Base-by-base conservation (phyloP, 352 stramenopile genomes). In the Phytophthora pseudosyringae region DNA sequence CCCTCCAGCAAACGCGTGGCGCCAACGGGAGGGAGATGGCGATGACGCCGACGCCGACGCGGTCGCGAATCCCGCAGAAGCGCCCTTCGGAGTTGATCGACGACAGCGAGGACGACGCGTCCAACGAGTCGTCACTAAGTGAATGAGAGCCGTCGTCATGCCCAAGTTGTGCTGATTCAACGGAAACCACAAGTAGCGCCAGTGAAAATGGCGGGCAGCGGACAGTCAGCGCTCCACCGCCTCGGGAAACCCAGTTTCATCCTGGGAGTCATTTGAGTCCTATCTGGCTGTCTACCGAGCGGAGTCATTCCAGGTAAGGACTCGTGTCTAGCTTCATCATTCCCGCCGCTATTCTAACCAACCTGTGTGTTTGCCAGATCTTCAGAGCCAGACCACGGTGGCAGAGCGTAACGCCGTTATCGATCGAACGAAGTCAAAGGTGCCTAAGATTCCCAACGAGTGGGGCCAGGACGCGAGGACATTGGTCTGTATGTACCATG, bases 331-430 rank as follows among this genome's bases (percentile, higher is more conserved):
- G 21, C 21, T 21, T 21, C n/a, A 10, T 25, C n/a, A 44, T 35
- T 35, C 10, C 31, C 3, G 31, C 1, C 7, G 5, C 38, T 44
- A 25, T 44, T 44, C n/a, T 25, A 44, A 9, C 11, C 13, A 10
- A 7, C 2, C 4, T 25, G 9, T 31, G 5, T 33, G 21, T 15
- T 25, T 28, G 11, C 54, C 67, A 5, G 66, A 3, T 77, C 10
- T 89, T 64, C 16, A 16, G 31, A 1, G 31, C 41, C 3, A 5
- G 45, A 15, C 55, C 1, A 50, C 38, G 8, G 4, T 10, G 3
- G 5, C 1, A 9, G 38, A 9, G 38, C 38, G 38, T 9, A 43
- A 43, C n/a, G 38, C 3, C 4, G 21, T 13, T 13, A 43, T 43
- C 5, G 38, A 43, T 43, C 21, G 21, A 21, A 21, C 11, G 11